Evolutionary conservation across 2,329 filamentous ascomycete species (phyloP).

Genomic region (Colletotrichum acutatum): DNA sequence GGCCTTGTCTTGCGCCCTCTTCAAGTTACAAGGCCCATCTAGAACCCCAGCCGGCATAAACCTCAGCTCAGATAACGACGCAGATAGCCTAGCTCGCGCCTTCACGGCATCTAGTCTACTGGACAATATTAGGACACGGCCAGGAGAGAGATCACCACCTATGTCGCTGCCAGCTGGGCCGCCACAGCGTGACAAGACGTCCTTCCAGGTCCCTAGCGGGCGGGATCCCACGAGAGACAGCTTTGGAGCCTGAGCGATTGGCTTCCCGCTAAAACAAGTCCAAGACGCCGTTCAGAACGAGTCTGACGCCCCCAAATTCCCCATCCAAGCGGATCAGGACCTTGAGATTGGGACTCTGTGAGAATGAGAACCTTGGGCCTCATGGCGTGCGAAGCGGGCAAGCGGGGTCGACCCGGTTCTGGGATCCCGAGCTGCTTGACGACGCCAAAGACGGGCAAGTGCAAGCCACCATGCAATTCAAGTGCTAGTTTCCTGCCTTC

Average conservation of each 20-base stretch:
- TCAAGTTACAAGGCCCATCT: neutral
- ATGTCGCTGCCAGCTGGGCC: neutral
- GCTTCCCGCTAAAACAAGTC: slow-evolving; percentile 22
- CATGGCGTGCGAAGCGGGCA: neutral
- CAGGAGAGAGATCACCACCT: neutral
- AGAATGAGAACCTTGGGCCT: neutral
- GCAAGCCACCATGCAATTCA: slow-evolving; percentile 1
- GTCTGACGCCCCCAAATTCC: slow-evolving; percentile 16
- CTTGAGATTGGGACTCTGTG: neutral
- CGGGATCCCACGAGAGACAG: neutral
- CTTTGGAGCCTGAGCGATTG: neutral
- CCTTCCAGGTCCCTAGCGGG: neutral
- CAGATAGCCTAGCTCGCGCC: neutral
- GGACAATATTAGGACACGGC: neutral
- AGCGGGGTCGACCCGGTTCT: slow-evolving; percentile 15
- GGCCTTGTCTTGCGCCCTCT: neutral
- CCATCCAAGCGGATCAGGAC: slow-evolving; percentile 16
- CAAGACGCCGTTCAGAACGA: slow-evolving; percentile 5
- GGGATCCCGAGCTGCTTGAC: slow-evolving; percentile 2
- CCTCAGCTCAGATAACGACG: neutral
- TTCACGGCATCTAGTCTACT: neutral
- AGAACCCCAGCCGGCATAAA: neutral
- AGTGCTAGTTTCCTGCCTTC: neutral
- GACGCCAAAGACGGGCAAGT: neutral
- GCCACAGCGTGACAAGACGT: neutral